Percentiles rank a stretch among this genome's conserved stretches.
phyloP scores from a whole-genome alignment of 352 stramenopile genomes.

The Phytophthora colocasiae region DNA sequence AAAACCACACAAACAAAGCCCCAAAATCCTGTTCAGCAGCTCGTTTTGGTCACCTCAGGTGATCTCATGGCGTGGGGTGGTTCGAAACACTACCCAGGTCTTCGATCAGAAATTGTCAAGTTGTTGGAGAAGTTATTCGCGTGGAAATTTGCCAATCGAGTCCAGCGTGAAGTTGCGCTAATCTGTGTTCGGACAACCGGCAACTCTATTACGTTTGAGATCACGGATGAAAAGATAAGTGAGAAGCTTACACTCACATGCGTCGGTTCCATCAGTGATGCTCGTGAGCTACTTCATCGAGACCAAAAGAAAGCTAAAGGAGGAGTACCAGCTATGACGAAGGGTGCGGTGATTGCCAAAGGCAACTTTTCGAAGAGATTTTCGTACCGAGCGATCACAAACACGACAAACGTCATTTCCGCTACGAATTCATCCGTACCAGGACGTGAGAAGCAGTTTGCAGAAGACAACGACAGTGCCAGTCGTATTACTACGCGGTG shows the following conservation, averaged over 20 bases:
- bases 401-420: constrained; percentile 5
- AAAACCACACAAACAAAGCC: constrained; percentile 12
- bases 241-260: constrained; percentile 55
- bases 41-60: constrained; percentile 58
- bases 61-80: constrained; percentile 56
- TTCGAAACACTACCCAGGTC: constrained; percentile 38
- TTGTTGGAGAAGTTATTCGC: constrained; percentile 73
- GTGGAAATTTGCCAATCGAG: constrained; percentile 59
- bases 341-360: constrained; percentile 36
- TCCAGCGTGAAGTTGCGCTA: constrained; percentile 46
- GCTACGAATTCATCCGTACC: background rate
- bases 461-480: background rate
- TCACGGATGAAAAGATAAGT: constrained; percentile 72
- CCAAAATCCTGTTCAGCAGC: constrained; percentile 53
- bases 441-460: background rate
- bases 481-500: constrained; percentile 8
- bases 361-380: constrained; percentile 81
- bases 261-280: constrained; percentile 67
- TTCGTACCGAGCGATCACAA: constrained; percentile 55
- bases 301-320: constrained; percentile 30
- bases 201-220: constrained; percentile 52
- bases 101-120: constrained; percentile 54
- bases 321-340: background rate
- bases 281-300: constrained; percentile 31
- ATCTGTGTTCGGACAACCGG: constrained; percentile 45